Evolutionary conservation across 2,329 filamentous ascomycete species (phyloP).

Genomic region (Trichoderma guizhouense): DNA sequence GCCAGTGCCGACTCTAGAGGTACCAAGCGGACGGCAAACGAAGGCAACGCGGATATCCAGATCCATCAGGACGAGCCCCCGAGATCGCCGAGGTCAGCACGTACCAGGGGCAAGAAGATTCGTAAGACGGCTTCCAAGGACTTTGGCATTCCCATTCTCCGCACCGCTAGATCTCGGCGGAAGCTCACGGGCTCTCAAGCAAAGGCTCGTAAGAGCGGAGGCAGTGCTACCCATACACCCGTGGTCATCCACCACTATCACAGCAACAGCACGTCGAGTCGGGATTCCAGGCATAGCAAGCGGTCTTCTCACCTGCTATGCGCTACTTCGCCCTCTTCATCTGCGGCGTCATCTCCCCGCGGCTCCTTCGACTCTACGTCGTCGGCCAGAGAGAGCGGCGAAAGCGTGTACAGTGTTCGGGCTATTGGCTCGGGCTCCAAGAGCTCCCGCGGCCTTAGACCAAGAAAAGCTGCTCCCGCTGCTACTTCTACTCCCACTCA

Average conservation of each 20-base stretch:
- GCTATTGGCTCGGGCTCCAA: conserved; percentile 22
- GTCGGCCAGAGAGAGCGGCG: conserved; percentile 20
- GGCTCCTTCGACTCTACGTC: conserved; percentile 10
- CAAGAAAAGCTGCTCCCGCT: conserved; percentile 21
- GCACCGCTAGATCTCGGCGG: conserved; percentile 29
- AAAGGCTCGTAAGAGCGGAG: conserved; percentile 19
- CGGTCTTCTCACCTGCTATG: conserved; percentile 19
- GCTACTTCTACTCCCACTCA: conserved; percentile 23
- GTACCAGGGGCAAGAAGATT: conserved; percentile 37
- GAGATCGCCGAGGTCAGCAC: conserved; percentile 18
- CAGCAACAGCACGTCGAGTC: conserved; percentile 4
- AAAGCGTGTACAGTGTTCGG: conserved; percentile 19
- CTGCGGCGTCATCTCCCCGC: conserved; percentile 8
- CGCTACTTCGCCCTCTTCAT: background rate
- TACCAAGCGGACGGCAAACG: conserved; percentile 45
- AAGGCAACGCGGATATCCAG: conserved; percentile 8
- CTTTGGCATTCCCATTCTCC: conserved; percentile 36
- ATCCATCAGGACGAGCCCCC: conserved; percentile 12
- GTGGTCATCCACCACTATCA: conserved; percentile 14
- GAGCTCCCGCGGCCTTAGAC: conserved; percentile 23
- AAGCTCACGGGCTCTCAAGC: conserved; percentile 23
- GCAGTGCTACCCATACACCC: conserved; percentile 1
- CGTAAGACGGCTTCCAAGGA: conserved; percentile 49
- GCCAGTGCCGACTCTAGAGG: conserved; percentile 40
- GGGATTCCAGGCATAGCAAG: conserved; percentile 28